Evolutionary conservation across 805 yeast genomes (phyloP), one percentile per base, ranked within the genome.

Genomic region (Zygoascus flipseniorum): DNA sequence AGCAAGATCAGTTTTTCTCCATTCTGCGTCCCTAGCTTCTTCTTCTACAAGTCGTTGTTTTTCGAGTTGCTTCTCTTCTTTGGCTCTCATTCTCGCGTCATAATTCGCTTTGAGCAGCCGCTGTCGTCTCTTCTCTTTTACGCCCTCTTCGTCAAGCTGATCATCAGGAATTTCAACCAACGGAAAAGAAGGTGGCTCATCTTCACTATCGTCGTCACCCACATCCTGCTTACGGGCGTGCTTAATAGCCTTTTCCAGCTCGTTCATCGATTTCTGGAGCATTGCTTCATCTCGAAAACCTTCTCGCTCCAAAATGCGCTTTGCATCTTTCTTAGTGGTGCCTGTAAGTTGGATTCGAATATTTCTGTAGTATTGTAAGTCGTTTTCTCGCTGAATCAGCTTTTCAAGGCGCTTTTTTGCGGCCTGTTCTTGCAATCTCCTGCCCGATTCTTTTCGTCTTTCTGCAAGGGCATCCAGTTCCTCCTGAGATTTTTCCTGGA

Each of bases 361-460:
- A 26, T 76, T 75, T 1, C 79, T 71, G 62, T 83, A 89, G 66
- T 90, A 89, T 47, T 77, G 83, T 58, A 74, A 79, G 62, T 92
- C 97, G 59, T 85, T 82, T 60, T 89, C 89, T 59, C 86, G 85
- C 65, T 89, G 89, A 14, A 80, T 74, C 47, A 88, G 69, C 62
- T 87, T 89, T 65, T 92, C 97, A 9, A 82, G 67, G 53, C 99
- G 74, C 59, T 83, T 84, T 62, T 83, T 85, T 61, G 85, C 89
- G 0, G 97, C 97, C 68, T 89, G 97, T 62, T 88, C 95, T 69
- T 93, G 98, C 56, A 95, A 74, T 58, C 95, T 76, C 58, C 84
- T 79, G 8, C 97, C 97, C 57, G 85, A 86, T 64, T 89, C 97
- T 61, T 79, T 78, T 56, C 96, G 77, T 64, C 85, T 83, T 59